A percentile compares a stretch with the other conserved stretches of the same genome.
phyloP scores from a whole-genome alignment of 2,329 filamentous ascomycete genomes.

The Fusarium sp. region DNA sequence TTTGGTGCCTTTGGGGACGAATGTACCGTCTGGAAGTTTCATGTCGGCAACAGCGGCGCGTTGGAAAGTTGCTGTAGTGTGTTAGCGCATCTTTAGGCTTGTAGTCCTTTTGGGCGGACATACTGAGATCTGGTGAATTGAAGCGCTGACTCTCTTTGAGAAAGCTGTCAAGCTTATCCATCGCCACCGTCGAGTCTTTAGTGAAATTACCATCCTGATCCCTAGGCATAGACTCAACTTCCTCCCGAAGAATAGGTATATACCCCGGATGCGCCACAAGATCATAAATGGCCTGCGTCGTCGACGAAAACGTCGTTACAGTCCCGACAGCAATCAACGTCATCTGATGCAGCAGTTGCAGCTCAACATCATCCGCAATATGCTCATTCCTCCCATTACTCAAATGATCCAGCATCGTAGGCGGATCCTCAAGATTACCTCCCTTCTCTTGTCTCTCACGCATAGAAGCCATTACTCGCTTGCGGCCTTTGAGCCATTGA shows the following conservation, averaged over 20 bases:
- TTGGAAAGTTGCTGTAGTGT: neutral
- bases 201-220: neutral
- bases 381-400: conserved; percentile 3
- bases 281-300: conserved; percentile 32
- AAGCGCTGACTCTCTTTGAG: conserved; percentile 37
- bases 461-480: conserved; percentile 2
- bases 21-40: conserved; percentile 25
- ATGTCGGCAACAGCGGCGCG: neutral
- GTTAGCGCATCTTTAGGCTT: accelerated
- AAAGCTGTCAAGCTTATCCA: conserved; percentile 37
- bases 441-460: neutral
- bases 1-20: conserved; percentile 27
- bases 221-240: neutral
- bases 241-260: conserved; percentile 11
- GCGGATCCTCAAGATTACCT: neutral
- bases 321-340: conserved; percentile 23
- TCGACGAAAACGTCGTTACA: conserved; percentile 30
- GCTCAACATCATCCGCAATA: conserved; percentile 1
- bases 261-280: conserved; percentile 29
- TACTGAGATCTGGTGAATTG: conserved; percentile 33
- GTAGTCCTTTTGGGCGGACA: accelerated
- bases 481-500: conserved; percentile 11
- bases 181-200: neutral
- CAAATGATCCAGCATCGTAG: conserved; percentile 1
- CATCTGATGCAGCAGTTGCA: conserved; percentile 15